Evolutionary conservation across 306 rosid species (phyloP).

Genomic region (Crotalaria pallida): DNA sequence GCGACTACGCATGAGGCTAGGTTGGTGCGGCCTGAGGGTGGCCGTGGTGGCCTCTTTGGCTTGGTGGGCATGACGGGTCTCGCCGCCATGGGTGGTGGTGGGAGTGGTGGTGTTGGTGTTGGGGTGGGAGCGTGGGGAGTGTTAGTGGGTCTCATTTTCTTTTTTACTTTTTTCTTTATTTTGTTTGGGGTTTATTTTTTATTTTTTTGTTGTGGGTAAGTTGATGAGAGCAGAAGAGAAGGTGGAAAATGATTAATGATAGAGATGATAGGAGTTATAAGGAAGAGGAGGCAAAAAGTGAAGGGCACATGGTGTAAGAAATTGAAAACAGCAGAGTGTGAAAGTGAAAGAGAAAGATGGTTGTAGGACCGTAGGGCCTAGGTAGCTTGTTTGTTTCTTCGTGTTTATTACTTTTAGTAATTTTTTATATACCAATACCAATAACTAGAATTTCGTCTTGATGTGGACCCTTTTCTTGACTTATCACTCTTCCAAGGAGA

Average conservation of each 20-base stretch:
- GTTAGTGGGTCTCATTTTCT: background rate
- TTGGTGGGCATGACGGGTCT: background rate
- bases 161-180: too few relatives aligned
- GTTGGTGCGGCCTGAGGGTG: conserved; percentile 81
- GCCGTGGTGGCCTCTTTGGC: conserved; percentile 48
- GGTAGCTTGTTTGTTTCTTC: too few relatives aligned
- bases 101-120: background rate
- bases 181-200: too few relatives aligned
- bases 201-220: too few relatives aligned
- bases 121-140: background rate
- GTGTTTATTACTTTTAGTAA: background rate
- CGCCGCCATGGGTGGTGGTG: conserved; percentile 20
- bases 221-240: too few relatives aligned
- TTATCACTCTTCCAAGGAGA: background rate
- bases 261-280: too few relatives aligned
- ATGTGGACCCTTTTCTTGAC: background rate
- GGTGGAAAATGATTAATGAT: too few relatives aligned
- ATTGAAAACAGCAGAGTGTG: background rate
- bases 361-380: background rate
- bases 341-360: background rate
- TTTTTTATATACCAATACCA: background rate
- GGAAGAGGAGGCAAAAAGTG: background rate
- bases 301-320: conserved; percentile 5
- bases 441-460: background rate
- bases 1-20: conserved; percentile 89